These are phyloP conservation scores for Claviceps digitariae DNA, from an alignment of 2,329 filamentous ascomycete genomes.

Conservation along the genomic window DNA sequence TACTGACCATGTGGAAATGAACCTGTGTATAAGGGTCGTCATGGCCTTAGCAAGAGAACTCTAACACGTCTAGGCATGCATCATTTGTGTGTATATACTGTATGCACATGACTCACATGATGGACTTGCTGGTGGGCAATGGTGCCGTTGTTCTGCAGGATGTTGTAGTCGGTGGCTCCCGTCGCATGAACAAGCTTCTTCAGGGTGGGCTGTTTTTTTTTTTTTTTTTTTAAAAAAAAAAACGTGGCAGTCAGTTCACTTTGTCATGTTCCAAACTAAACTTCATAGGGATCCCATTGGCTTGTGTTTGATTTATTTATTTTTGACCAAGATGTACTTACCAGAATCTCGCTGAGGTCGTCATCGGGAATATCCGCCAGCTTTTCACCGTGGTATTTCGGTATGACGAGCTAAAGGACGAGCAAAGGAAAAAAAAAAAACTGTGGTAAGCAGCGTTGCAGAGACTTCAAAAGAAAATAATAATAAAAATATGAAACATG, in stretches of 20 bases:
- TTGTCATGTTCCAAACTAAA: not conserved
- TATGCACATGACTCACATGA: slow-evolving; percentile 49
- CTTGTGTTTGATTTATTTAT: too few relatives aligned
- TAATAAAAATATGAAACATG: too few relatives aligned
- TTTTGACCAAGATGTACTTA: slow-evolving; percentile 23
- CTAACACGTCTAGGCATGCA: too few relatives aligned
- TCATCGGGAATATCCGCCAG: slow-evolving; percentile 89
- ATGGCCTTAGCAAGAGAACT: not conserved
- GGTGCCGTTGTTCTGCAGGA: slow-evolving; percentile 90
- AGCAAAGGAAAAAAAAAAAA: not conserved
- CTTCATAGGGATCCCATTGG: not conserved
- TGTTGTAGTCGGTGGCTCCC: slow-evolving; percentile 73
- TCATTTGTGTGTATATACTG: not conserved
- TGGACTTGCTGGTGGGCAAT: slow-evolving; percentile 87
- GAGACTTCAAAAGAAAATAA: too few relatives aligned
- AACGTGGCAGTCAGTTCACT: not conserved
- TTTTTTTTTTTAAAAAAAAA: too few relatives aligned
- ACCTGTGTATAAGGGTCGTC: slow-evolving; percentile 36
- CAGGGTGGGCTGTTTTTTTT: slow-evolving; percentile 29
- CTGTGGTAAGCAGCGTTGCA: not conserved
- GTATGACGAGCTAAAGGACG: slow-evolving; percentile 67
- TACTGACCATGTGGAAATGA: slow-evolving; percentile 78
- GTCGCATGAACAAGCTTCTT: slow-evolving; percentile 75
- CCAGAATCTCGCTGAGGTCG: slow-evolving; percentile 66
- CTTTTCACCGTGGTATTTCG: slow-evolving; percentile 87